Evolutionary conservation across 441 rosid species (phyloP).

Genomic region (Brassica balearica): DNA sequence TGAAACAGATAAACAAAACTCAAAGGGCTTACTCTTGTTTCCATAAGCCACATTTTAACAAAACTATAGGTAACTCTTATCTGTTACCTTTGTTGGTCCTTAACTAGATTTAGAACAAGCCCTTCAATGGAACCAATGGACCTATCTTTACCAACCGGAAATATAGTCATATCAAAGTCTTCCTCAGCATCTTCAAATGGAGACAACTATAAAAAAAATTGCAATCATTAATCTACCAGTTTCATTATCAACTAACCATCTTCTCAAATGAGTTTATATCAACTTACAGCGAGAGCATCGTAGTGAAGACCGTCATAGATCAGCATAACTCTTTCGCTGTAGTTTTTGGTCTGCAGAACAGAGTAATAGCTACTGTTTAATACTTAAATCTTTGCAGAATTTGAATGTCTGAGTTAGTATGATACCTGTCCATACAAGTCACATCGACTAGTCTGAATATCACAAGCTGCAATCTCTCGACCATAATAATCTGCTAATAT

Average conservation of each 20-base stretch:
- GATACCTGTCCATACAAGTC: conserved; percentile 94
- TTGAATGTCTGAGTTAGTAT: conserved; percentile 27
- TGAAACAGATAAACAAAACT: conserved; percentile 31
- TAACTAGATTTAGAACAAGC: conserved; percentile 63
- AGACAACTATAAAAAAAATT: conserved; percentile 57
- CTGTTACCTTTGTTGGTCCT: conserved; percentile 82
- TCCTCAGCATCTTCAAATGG: conserved; percentile 86
- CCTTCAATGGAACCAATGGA: conserved; percentile 66
- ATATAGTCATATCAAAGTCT: conserved; percentile 92
- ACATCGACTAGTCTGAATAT: conserved; percentile 86
- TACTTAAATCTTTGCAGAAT: conserved; percentile 12
- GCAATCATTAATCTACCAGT: conserved; percentile 17
- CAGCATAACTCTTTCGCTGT: conserved; percentile 80
- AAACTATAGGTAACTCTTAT: not conserved
- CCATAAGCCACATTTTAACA: not conserved
- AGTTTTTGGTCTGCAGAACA: conserved; percentile 62
- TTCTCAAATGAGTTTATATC: not conserved
- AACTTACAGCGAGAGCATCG: conserved; percentile 88
- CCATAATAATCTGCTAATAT: conserved; percentile 84
- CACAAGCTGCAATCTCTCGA: conserved; percentile 86
- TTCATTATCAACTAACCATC: not conserved
- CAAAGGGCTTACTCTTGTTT: conserved; percentile 11
- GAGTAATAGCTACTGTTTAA: not conserved
- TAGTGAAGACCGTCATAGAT: conserved; percentile 94
- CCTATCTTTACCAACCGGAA: conserved; percentile 61